Conservation (phyloP, 2,329 filamentous ascomycete species). For the Hypoxylon sp. region DNA sequence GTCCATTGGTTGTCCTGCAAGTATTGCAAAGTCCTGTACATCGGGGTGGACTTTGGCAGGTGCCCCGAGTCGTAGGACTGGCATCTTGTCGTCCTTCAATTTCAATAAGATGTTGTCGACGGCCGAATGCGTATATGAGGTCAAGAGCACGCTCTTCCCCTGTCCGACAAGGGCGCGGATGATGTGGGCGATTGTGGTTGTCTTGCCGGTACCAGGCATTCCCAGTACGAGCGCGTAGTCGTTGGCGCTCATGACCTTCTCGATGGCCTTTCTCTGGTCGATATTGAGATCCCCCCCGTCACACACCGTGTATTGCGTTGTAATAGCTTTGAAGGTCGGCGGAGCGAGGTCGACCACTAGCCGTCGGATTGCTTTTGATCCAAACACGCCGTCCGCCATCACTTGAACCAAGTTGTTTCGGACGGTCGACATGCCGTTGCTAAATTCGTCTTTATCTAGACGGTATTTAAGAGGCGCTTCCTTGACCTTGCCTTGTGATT, state of each 20-base stretch:
- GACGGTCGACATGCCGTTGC: constrained; percentile 94
- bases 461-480: constrained; percentile 74
- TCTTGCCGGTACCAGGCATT: constrained; percentile 98
- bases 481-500: constrained; percentile 60
- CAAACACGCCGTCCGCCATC: constrained; percentile 81
- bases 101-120: constrained; percentile 98
- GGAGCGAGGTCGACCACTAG: constrained; percentile 80
- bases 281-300: constrained; percentile 77
- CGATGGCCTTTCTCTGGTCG: constrained; percentile 85
- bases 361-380: constrained; percentile 74
- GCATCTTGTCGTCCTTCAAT: constrained; percentile 78
- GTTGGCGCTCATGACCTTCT: constrained; percentile 93
- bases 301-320: constrained; percentile 69
- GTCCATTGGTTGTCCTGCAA: constrained; percentile 76
- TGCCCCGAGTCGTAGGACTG: constrained; percentile 85
- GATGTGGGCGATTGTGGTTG: constrained; percentile 96
- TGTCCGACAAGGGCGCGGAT: constrained; percentile 88
- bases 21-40: constrained; percentile 82
- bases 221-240: constrained; percentile 97
- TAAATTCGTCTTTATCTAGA: constrained; percentile 97
- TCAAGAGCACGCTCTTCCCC: constrained; percentile 90
- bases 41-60: constrained; percentile 86
- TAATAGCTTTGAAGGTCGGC: constrained; percentile 74
- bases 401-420: constrained; percentile 93
- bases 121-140: constrained; percentile 96